A percentile compares a stretch with the other conserved stretches of the same genome.
Conservation (phyloP, 202 grass and related monocot species). For the Panicum virgatum region DNA sequence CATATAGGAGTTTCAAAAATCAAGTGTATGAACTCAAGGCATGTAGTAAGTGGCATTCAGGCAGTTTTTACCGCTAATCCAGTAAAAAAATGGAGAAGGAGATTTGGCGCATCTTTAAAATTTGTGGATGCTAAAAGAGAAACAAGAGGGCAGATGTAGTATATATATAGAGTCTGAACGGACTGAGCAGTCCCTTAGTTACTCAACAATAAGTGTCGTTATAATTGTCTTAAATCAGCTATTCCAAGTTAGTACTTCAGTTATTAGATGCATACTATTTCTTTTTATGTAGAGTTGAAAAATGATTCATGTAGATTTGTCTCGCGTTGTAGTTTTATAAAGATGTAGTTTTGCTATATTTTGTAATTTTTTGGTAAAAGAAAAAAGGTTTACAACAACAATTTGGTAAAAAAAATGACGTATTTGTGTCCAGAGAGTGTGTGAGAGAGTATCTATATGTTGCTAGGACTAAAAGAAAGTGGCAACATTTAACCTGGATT, state of each 20-base stretch:
- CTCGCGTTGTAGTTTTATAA: not conserved
- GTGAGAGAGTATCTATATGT: no score
- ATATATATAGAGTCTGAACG: not conserved
- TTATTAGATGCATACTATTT: no score
- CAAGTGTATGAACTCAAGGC: not conserved
- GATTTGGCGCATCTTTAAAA: not conserved
- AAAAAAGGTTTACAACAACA: no score
- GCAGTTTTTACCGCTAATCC: not conserved
- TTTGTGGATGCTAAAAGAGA: not conserved
- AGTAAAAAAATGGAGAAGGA: not conserved
- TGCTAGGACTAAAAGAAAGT: not conserved
- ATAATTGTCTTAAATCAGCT: not conserved
- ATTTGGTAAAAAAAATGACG: not conserved
- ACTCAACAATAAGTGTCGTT: not conserved
- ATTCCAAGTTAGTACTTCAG: no score
- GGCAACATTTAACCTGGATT: not conserved
- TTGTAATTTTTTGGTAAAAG: not conserved
- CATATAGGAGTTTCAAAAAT: conserved; percentile 28
- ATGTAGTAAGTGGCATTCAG: not conserved
- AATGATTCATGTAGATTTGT: not conserved
- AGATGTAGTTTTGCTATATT: not conserved
- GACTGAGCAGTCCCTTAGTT: not conserved
- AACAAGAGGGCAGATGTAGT: not conserved
- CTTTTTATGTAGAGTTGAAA: no score
- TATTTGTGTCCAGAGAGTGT: not conserved